These are phyloP conservation scores for Xerocomus tenax DNA, from an alignment of 1,284 basidiomycete species.

Conservation along the genomic window DNA sequence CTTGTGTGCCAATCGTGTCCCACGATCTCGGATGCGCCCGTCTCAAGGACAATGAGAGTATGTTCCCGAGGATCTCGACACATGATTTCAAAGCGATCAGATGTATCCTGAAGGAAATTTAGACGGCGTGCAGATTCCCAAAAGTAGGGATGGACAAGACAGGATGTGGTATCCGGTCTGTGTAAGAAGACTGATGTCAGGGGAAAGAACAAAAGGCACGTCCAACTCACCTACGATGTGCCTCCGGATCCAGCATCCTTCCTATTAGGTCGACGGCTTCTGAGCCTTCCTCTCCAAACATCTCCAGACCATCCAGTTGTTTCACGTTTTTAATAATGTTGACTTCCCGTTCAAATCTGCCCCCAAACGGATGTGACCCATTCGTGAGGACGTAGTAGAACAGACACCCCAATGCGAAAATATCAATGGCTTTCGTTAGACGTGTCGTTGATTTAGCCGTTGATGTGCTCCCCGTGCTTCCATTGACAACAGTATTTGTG, in stretches of 20 bases:
- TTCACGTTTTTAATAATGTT: slow-evolving; percentile 83
- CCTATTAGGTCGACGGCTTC: slow-evolving; percentile 77
- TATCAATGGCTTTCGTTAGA: slow-evolving; percentile 87
- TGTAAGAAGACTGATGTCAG: not conserved
- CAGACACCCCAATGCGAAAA: slow-evolving; percentile 88
- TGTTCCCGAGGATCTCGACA: slow-evolving; percentile 81
- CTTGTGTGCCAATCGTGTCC: slow-evolving; percentile 83
- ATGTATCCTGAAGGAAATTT: slow-evolving; percentile 91
- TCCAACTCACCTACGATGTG: slow-evolving; percentile 54
- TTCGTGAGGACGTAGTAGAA: slow-evolving; percentile 87
- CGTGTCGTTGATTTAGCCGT: slow-evolving; percentile 42
- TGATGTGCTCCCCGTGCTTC: slow-evolving; percentile 14
- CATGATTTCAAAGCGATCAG: slow-evolving; percentile 97
- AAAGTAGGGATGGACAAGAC: slow-evolving; percentile 91
- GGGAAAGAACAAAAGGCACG: not conserved
- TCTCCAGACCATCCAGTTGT: slow-evolving; percentile 59
- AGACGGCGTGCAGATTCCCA: slow-evolving; percentile 85
- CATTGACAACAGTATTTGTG: slow-evolving; percentile 39
- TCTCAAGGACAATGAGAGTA: slow-evolving; percentile 71
- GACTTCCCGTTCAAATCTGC: slow-evolving; percentile 81
- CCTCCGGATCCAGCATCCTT: slow-evolving; percentile 69
- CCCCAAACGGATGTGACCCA: slow-evolving; percentile 86
- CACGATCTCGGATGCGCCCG: slow-evolving; percentile 57
- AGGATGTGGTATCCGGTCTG: slow-evolving; percentile 82
- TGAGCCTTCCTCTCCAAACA: slow-evolving; percentile 83